Percentiles rank a stretch among this genome's conserved stretches.
Evolutionary conservation across 768 basidiomycete genomes (phyloP).

Genomic region (Pleurotus citrinopileatus): DNA sequence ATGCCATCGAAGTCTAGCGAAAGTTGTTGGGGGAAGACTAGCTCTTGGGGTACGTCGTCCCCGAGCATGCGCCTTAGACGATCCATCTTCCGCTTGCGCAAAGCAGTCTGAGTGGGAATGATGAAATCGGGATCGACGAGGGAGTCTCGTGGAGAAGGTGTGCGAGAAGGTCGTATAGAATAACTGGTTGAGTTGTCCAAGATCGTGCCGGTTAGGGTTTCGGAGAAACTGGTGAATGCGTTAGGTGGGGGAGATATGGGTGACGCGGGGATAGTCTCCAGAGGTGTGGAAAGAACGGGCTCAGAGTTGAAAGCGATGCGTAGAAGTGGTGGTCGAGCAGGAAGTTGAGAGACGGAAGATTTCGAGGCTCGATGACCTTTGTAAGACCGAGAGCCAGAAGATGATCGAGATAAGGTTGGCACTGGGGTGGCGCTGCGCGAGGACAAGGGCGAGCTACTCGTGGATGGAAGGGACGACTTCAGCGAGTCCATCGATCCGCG

Average conservation of each 20-base stretch:
- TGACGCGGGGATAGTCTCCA: conserved; percentile 29
- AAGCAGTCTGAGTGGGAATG: conserved; percentile 36
- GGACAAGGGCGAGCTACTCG: neutral
- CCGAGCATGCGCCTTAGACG: conserved; percentile 60
- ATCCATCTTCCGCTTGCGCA: conserved; percentile 61
- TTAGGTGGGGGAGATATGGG: conserved; percentile 16
- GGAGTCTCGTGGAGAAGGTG: conserved; percentile 19
- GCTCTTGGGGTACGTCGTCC: conserved; percentile 55
- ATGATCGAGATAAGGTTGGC: conserved; percentile 14
- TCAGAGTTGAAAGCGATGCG: conserved; percentile 13
- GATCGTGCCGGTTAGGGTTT: neutral
- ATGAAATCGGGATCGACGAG: conserved; percentile 33
- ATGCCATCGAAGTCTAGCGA: neutral
- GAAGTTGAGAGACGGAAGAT: conserved; percentile 9
- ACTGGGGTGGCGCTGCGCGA: conserved; percentile 1
- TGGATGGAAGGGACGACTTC: neutral
- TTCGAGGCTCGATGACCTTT: conserved; percentile 22
- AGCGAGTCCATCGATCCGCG: conserved; percentile 8
- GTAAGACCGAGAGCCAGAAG: conserved; percentile 5
- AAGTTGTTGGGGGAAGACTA: conserved; percentile 49
- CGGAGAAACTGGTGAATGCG: conserved; percentile 12
- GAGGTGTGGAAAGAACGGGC: conserved; percentile 15
- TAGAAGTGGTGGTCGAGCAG: conserved; percentile 16
- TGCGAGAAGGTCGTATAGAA: conserved; percentile 20
- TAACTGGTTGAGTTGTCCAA: conserved; percentile 4